Evolutionary conservation across 352 stramenopile species (phyloP), one percentile per base, ranked within the genome.

Genomic region (Nothophytophthora sp.): DNA sequence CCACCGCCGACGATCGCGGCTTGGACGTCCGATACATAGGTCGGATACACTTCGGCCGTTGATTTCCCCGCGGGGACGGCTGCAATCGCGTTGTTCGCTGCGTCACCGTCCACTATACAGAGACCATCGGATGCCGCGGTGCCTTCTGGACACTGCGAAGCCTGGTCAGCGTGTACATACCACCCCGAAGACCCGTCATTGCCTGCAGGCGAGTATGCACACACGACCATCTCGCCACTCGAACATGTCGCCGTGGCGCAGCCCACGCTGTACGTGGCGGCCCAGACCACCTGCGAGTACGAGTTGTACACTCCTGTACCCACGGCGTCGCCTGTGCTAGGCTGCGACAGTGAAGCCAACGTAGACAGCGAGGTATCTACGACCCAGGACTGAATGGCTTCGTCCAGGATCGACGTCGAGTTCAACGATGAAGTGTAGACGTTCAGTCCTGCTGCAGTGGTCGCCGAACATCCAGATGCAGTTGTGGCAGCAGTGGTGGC

Each of bases 221-320:
- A 89, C 30, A 76, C 78, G 19, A 89, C 76, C 47, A 75, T 63
- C 30, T 67, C 58, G 5, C 62, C 64, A 16, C 44, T 45, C 9
- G 54, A 50, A 41, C 81, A 91, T 44, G 44, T 68, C 19, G 76
- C 63, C 55, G 72, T 82, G 28, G 66, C 76, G 55, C 81, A 91
- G 33, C 81, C 81, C 15, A 91, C 77, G 15, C 73, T 55, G 59
- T 68, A 84, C 32, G 81, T 89, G 30, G 63, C 54, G 6, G 76
- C 59, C 81, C 81, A 91, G 13, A 91, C 55, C 28, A 88, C 58
- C 60, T 89, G 81, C 61, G 81, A 81, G 64, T 91, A 91, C 53
- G 77, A 73, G 52, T 81, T 85, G 62, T 91, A 89, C 11, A 81
- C 49, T 44, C 76, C 76, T 10, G 69, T 61, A 39, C 81, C 81